These are phyloP conservation scores for Brasenia schreberi DNA, from an alignment of 164 flowering plant species.

Conservation along the genomic window DNA sequence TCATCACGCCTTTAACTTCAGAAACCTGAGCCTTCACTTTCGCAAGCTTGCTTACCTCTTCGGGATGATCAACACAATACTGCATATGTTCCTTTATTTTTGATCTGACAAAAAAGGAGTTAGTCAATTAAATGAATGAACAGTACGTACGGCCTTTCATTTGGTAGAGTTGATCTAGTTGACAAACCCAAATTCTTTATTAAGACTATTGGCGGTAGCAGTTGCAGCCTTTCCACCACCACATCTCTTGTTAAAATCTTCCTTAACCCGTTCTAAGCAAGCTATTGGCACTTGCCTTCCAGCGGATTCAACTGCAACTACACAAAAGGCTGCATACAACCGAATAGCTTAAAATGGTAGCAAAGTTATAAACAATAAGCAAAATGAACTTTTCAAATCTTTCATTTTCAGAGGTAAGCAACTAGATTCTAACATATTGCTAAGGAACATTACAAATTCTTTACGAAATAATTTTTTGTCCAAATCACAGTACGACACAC, in stretches of 20 bases:
- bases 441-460: no score
- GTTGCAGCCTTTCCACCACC: conserved; percentile 18
- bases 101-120: conserved; percentile 5
- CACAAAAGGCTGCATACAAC: conserved; percentile 10
- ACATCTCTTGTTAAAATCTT: conserved; percentile 14
- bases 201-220: conserved; percentile 14
- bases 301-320: conserved; percentile 15
- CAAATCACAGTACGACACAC: no score
- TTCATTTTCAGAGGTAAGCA: no score
- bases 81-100: conserved; percentile 16
- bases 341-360: no score
- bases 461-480: no score
- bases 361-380: no score
- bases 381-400: no score
- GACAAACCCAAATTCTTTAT: conserved; percentile 16
- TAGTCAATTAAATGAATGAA: background rate
- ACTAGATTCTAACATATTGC: no score
- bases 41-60: background rate
- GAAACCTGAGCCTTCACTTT: no score
- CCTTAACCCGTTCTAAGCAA: conserved; percentile 18
- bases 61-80: conserved; percentile 18
- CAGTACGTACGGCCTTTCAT: no score
- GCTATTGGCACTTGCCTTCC: conserved; percentile 18
- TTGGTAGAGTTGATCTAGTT: background rate
- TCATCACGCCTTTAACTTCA: no score